Evolutionary conservation across 495 filamentous ascomycete species (phyloP).

Genomic region (Amniculicola lignicola): DNA sequence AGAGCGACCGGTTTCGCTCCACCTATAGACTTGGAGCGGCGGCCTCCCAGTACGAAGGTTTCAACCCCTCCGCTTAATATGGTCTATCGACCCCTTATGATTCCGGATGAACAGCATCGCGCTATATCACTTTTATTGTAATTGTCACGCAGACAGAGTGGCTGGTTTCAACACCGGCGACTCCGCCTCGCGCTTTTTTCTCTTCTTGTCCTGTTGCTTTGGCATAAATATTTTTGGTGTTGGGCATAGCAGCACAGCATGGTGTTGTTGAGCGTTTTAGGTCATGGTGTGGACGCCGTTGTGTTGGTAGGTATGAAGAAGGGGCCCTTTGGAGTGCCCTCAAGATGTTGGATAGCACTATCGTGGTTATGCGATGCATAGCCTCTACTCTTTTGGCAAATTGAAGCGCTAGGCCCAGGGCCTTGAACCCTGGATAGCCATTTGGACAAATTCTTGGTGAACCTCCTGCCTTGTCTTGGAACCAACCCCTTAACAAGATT

Average conservation of each 20-base stretch:
- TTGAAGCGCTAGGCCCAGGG: too few species aligned
- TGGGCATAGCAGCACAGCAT: background rate
- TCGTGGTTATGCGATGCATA: too few species aligned
- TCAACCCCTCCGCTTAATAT: background rate
- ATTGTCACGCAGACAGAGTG: background rate
- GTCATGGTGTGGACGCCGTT: too few species aligned
- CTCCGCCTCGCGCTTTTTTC: background rate
- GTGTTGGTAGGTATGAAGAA: too few species aligned
- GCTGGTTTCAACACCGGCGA: background rate
- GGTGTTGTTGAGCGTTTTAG: background rate
- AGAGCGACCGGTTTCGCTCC: background rate
- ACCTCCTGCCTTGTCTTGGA: too few species aligned
- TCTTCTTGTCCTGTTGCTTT: background rate
- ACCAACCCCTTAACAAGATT: too few species aligned
- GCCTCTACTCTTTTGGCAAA: too few species aligned
- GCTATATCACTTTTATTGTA: background rate
- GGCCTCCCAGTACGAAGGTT: constrained; percentile 2
- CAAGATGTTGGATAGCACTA: too few species aligned
- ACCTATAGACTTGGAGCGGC: constrained; percentile 4
- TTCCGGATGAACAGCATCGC: background rate
- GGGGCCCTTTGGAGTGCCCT: too few species aligned
- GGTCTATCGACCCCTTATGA: background rate
- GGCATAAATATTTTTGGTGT: constrained; percentile 1
- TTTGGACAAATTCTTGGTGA: too few species aligned
- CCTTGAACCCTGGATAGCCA: too few species aligned